Percentiles rank a stretch among this genome's conserved stretches.
These are phyloP conservation scores for Pinus albicaulis DNA, from an alignment of 75 land plant species.

Conservation along the genomic window DNA sequence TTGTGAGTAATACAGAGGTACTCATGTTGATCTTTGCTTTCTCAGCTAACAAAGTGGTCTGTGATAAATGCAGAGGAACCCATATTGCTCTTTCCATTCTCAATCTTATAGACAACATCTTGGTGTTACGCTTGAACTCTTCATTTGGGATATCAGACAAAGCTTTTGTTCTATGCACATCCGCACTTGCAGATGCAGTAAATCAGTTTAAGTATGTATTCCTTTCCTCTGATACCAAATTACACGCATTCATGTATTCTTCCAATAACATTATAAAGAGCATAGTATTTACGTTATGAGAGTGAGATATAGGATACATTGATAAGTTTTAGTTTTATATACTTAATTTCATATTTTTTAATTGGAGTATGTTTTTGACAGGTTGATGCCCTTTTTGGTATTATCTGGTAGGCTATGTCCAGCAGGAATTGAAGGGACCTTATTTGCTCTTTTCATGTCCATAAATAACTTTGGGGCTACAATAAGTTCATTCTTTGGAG, in stretches of 20 bases:
- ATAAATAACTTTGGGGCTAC: constrained; percentile 75
- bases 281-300: background rate
- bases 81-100: constrained; percentile 54
- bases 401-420: constrained; percentile 85
- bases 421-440: constrained; percentile 86
- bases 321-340: background rate
- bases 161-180: constrained; percentile 62
- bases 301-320: background rate
- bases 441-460: constrained; percentile 91
- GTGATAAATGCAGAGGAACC: constrained; percentile 39
- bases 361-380: constrained; percentile 18
- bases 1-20: background rate
- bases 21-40: too few species aligned
- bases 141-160: constrained; percentile 55
- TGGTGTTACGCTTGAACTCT: constrained; percentile 46
- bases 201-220: constrained; percentile 73
- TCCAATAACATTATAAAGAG: background rate
- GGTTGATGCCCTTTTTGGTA: constrained; percentile 89
- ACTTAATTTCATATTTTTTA: background rate
- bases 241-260: background rate
- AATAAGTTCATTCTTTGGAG: constrained; percentile 68
- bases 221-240: background rate
- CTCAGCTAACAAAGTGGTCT: too few species aligned
- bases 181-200: constrained; percentile 73
- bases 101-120: constrained; percentile 47